phyloP scores from a whole-genome alignment of 768 basidiomycete species.

The Candolleomyces aberdarensis region DNA sequence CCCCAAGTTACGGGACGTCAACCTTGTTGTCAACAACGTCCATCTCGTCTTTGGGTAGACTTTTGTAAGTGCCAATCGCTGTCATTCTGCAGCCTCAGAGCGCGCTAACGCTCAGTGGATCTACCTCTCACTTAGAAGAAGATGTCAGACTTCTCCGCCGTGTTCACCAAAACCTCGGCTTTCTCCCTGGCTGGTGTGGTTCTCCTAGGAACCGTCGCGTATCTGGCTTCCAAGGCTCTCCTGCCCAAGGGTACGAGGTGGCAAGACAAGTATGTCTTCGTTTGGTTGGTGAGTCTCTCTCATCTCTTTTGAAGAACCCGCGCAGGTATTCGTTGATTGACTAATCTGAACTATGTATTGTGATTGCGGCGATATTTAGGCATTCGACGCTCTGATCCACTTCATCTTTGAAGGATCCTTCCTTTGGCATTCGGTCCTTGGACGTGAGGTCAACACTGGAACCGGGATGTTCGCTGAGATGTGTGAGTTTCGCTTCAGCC shows the following conservation, averaged over 20 bases:
- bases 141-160: neutral
- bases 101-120: too few species aligned
- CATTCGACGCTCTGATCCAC: conserved; percentile 80
- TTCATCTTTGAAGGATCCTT: conserved; percentile 79
- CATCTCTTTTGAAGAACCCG: neutral
- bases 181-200: conserved; percentile 62
- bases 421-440: conserved; percentile 74
- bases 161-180: conserved; percentile 48
- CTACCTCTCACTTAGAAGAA: too few species aligned
- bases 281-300: conserved; percentile 67
- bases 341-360: neutral
- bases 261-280: conserved; percentile 68
- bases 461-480: conserved; percentile 67
- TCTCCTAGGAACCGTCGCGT: conserved; percentile 47
- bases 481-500: conserved; percentile 65
- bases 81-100: too few species aligned
- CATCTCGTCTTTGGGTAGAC: too few species aligned
- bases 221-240: conserved; percentile 47
- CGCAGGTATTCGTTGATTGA: neutral
- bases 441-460: conserved; percentile 67
- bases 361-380: conserved; percentile 31
- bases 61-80: too few species aligned
- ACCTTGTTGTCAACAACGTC: too few species aligned
- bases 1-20: too few species aligned
- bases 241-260: conserved; percentile 61